Evolutionary conservation across 2,329 filamentous ascomycete species (phyloP).

Genomic region (Aschersonia sp.): DNA sequence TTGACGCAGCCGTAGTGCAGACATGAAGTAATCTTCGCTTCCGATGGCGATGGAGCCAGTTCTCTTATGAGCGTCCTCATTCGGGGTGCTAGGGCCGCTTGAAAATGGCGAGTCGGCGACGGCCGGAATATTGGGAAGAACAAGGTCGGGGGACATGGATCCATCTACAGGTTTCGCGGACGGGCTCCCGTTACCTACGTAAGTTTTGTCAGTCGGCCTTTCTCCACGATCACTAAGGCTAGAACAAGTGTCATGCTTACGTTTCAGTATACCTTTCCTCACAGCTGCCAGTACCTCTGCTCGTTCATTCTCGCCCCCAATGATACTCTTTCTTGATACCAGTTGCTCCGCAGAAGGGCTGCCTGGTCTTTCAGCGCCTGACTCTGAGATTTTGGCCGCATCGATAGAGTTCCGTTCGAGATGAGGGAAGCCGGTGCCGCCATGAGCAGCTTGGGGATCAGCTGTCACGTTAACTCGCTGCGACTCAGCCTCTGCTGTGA

Average conservation of each 20-base stretch:
- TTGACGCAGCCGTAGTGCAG: conserved; percentile 55
- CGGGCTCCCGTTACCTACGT: conserved; percentile 50
- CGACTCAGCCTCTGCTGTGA: conserved; percentile 87
- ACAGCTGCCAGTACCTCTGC: conserved; percentile 86
- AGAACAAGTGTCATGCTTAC: conserved; percentile 28
- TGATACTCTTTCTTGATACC: conserved; percentile 66
- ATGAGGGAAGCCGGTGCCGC: conserved; percentile 69
- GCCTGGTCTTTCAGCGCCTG: conserved; percentile 33
- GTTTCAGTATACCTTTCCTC: conserved; percentile 91
- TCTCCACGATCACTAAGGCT: background rate
- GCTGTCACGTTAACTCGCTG: conserved; percentile 67
- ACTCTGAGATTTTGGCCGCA: conserved; percentile 32
- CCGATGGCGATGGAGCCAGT: conserved; percentile 59
- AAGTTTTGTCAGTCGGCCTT: background rate
- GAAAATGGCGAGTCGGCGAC: conserved; percentile 69
- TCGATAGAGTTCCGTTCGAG: conserved; percentile 74
- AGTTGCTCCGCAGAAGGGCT: conserved; percentile 48
- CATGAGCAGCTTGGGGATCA: conserved; percentile 50
- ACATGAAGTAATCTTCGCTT: conserved; percentile 82
- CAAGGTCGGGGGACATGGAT: conserved; percentile 29
- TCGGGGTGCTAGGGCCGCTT: conserved; percentile 77
- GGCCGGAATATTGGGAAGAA: conserved; percentile 45
- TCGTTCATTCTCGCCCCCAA: conserved; percentile 79
- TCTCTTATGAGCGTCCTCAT: conserved; percentile 56
- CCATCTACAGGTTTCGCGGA: conserved; percentile 48